phyloP scores from a whole-genome alignment of 371 early-diverging fungal genomes.

The Rhizopus sp. region DNA sequence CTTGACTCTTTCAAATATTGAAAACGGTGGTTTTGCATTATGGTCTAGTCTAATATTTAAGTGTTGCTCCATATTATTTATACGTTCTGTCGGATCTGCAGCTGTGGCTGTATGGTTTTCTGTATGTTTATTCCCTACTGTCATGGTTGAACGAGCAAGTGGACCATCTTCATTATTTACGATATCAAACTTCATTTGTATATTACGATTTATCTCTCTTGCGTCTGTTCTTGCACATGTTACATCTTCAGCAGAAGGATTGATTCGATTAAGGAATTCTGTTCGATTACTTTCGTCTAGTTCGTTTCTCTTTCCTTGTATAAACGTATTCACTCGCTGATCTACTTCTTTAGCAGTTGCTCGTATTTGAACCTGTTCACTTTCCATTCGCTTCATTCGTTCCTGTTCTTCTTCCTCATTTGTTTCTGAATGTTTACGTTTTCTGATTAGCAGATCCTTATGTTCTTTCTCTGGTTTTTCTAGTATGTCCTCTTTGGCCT shows the following conservation, averaged over 20 bases:
- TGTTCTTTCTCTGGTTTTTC: slow-evolving; percentile 15
- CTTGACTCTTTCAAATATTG: slow-evolving; percentile 59
- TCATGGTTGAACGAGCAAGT: slow-evolving; percentile 56
- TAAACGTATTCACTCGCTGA: slow-evolving; percentile 59
- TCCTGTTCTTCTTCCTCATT: slow-evolving; percentile 29
- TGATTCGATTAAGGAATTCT: slow-evolving; percentile 59
- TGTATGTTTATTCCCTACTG: neutral
- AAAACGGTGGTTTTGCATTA: slow-evolving; percentile 26
- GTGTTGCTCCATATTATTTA: slow-evolving; percentile 65
- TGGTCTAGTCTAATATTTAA: slow-evolving; percentile 64
- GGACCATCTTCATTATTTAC: slow-evolving; percentile 80
- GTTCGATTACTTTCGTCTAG: slow-evolving; percentile 73
- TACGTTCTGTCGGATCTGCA: slow-evolving; percentile 51
- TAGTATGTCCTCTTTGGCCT: slow-evolving; percentile 31
- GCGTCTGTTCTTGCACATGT: slow-evolving; percentile 75
- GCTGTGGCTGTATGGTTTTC: neutral
- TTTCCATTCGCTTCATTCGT: slow-evolving; percentile 32
- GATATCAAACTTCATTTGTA: slow-evolving; percentile 82
- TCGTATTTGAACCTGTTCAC: slow-evolving; percentile 54
- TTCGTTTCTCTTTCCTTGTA: slow-evolving; percentile 62
- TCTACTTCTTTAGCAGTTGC: slow-evolving; percentile 44
- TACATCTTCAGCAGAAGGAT: slow-evolving; percentile 43
- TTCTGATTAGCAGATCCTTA: slow-evolving; percentile 18
- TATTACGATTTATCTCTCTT: slow-evolving; percentile 72
- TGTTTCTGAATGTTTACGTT: slow-evolving; percentile 22